Evolutionary conservation across 73 alveolate species (phyloP), one percentile per base, ranked within the genome.

Genomic region (Blepharisma japonicum): DNA sequence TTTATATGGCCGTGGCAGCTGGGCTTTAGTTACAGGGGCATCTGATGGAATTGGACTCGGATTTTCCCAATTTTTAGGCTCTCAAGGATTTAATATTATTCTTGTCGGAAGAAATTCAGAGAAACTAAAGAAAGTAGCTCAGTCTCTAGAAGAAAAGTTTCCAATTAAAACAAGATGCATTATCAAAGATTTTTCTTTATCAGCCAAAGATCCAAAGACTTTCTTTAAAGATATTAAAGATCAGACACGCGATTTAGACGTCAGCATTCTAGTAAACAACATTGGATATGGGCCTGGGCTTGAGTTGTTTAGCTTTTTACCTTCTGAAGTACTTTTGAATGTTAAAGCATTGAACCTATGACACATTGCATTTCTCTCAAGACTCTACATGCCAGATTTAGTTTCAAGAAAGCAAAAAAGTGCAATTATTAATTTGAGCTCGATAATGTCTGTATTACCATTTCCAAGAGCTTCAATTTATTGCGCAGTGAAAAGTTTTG

Each of bases 21-120:
- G 91, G 91, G 92, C 92, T 38, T 88, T 90, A 20, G 89, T 90
- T 6, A 90, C 96, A 25, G 96, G 94, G 6, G 88, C 88, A 6
- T 71, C 93, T 42, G 94, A 90, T 82, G 91, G 92, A 7, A 83
- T 90, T 25, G 96, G 96, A 14, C 67, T 77, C 49, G 85, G 84
- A 6, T 90, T 70, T 83, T 68, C 88, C 45, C 46, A 83, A 71
- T 81, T 77, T 9, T 80, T 90, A n/a, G 94, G 92, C 32, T 39
- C 68, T 54, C 53, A 83, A 50, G 90, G 90, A 68, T 83, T 90
- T 55, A 90, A 90, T 55, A 68, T 90, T 6, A 70, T 86, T n/a
- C 72, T 83, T 45, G 79, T 90, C 6, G 84, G 88, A 11, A 86
- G 97, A 55, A 87, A 79, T 71, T 67, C 53, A 27, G 87, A 79